Base-by-base conservation (phyloP, 2,329 filamentous ascomycete genomes). In the Fusarium brachygibbosum region DNA sequence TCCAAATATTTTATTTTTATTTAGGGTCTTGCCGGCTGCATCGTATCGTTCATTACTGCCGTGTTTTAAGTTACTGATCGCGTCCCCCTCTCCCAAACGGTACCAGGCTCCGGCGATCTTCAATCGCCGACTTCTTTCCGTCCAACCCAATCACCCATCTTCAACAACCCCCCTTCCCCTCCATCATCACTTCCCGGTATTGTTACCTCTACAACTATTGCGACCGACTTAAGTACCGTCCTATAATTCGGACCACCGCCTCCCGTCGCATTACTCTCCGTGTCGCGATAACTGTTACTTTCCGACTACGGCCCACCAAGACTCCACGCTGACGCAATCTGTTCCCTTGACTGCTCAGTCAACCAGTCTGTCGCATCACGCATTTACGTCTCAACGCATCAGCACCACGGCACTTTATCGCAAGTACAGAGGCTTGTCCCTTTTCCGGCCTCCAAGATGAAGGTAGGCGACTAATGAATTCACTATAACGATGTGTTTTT, bases 291-390 rank as follows among this genome's bases (percentile, higher is more conserved):
- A 53, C 57, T 59, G 41, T 69, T 60, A 55, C 67, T 64, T 65
- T 38, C 46, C 58, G 38, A 56, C 60, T n/a, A 21, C 65, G 68
- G 58, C 70, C 74, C 72, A 71, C 66, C 63, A 32, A 68, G 49
- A 68, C 72, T 71, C 73, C 73, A 71, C 74, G 74, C 74, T 76
- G 74, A 76, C 75, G 74, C 75, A 76, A 76, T 75, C 71, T 63
- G 63, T 63, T 61, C 45, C 60, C 54, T 61, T 40, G 54, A 58
- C 56, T 57, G 58, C 57, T 53, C 57, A 37, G 49, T 67, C 65
- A 59, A 66, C 40, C 52, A 35, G 29, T 71, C 62, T 34, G 54
- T 66, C 42, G 54, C 63, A 66, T 63, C 67, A 64, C 62, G 55
- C 48, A 54, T 31, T 25, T 53, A 60, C 59, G 21, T 35, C 31